phyloP scores from a whole-genome alignment of 83 land plant genomes.

The Isoetes engelmannii region DNA sequence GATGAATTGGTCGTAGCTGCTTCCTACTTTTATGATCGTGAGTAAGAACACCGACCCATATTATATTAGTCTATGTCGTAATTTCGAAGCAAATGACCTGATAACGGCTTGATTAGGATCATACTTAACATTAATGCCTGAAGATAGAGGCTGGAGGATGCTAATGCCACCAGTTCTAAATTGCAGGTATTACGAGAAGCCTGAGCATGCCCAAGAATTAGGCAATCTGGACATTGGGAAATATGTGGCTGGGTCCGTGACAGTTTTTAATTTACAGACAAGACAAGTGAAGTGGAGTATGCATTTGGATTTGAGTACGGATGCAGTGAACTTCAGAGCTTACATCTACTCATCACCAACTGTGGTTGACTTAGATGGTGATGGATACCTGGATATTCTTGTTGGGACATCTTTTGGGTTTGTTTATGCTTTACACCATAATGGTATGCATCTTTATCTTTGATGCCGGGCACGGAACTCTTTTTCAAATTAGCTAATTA shows the following conservation, averaged over 20 bases:
- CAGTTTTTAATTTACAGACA: constrained; percentile 88
- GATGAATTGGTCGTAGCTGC: constrained; percentile 86
- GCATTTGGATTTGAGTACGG: constrained; percentile 75
- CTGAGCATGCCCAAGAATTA: constrained; percentile 63
- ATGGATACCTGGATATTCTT: constrained; percentile 83
- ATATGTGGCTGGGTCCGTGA: constrained; percentile 82
- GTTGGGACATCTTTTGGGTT: constrained; percentile 89
- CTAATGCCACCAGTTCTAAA: background rate
- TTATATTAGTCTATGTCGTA: background rate
- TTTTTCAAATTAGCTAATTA: background rate
- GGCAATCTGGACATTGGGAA: constrained; percentile 74
- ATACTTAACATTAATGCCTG: background rate
- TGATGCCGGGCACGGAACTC: background rate
- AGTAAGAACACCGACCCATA: constrained; percentile 39
- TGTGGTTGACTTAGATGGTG: constrained; percentile 87
- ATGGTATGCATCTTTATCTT: constrained; percentile 43
- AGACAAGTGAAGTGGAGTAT: constrained; percentile 90
- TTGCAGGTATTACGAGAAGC: constrained; percentile 79
- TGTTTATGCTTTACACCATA: constrained; percentile 81
- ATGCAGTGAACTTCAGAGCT: constrained; percentile 71
- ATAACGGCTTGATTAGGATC: background rate
- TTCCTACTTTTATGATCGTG: constrained; percentile 95
- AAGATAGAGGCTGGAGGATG: too few relatives aligned
- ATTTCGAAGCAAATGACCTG: background rate
- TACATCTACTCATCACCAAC: constrained; percentile 95